Conservation (phyloP, 2,329 filamentous ascomycete species). For the Ilyonectria mors-panacis region DNA sequence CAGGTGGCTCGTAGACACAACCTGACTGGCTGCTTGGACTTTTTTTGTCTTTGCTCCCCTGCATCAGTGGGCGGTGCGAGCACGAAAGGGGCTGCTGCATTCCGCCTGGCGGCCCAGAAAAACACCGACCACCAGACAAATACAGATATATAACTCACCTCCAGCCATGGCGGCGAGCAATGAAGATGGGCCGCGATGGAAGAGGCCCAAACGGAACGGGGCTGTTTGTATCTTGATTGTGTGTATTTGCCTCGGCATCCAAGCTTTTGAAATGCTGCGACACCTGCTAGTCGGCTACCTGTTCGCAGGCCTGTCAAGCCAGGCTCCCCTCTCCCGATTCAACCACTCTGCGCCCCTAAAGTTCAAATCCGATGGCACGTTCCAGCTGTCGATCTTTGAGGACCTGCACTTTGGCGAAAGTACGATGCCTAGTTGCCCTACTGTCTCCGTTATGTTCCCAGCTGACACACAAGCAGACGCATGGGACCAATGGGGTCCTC, state of each 20-base stretch:
- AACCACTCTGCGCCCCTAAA: not conserved
- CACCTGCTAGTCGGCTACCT: not conserved
- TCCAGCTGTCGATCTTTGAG: constrained; percentile 36
- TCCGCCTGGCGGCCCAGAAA: not conserved
- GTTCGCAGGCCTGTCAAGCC: not conserved
- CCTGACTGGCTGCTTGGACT: no score
- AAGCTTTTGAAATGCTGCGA: not conserved
- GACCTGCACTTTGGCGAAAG: constrained; percentile 41
- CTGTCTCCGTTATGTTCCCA: not conserved
- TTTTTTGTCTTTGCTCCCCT: no score
- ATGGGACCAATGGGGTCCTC: constrained; percentile 47
- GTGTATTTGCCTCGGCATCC: not conserved
- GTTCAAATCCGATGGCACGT: constrained; percentile 24
- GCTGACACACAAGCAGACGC: constrained; percentile 29
- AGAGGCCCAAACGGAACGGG: not conserved
- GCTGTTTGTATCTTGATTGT: not conserved
- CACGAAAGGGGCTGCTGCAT: no score
- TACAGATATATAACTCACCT: not conserved
- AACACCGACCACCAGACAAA: not conserved
- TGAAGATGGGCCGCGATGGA: not conserved
- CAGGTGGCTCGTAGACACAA: no score
- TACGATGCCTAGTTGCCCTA: constrained; percentile 40
- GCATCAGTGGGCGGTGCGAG: no score
- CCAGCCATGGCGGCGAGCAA: not conserved
- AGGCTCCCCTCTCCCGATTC: not conserved